Percentiles rank a stretch among this genome's conserved stretches.
These are phyloP conservation scores for Thinopyrum elongatum DNA, from an alignment of 176 grass and related monocot species.

Conservation along the genomic window DNA sequence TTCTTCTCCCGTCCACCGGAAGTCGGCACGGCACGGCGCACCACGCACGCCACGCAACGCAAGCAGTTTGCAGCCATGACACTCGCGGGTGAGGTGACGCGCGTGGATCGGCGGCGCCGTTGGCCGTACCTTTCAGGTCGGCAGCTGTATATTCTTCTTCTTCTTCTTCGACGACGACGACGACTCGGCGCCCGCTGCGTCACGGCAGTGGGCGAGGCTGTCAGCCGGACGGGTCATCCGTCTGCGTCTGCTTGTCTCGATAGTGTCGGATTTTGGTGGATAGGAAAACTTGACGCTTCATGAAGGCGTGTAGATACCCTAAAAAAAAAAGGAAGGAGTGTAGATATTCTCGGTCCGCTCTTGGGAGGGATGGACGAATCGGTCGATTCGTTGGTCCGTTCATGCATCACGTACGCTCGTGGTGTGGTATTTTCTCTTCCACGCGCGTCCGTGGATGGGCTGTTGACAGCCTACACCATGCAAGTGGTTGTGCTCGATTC, in stretches of 20 bases:
- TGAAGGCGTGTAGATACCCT: no score
- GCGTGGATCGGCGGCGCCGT: neutral
- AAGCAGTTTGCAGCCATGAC: neutral
- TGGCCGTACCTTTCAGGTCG: neutral
- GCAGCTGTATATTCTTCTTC: neutral
- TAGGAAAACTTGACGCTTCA: neutral
- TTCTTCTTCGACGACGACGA: neutral
- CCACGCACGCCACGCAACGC: neutral
- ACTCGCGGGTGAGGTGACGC: neutral
- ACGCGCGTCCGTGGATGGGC: neutral
- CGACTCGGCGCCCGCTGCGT: neutral
- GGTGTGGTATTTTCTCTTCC: no score
- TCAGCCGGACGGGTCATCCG: neutral
- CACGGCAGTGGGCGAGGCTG: neutral
- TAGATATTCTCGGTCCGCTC: neutral
- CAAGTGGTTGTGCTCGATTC: no score
- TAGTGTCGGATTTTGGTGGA: no score
- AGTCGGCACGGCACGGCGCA: neutral
- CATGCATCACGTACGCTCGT: no score
- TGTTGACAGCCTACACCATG: no score
- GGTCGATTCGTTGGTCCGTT: neutral
- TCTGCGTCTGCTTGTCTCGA: neutral
- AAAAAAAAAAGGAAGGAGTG: no score
- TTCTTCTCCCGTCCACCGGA: neutral
- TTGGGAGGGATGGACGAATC: neutral